Conservation (phyloP, 495 filamentous ascomycete species). For the Aspergillus bridgeri region DNA sequence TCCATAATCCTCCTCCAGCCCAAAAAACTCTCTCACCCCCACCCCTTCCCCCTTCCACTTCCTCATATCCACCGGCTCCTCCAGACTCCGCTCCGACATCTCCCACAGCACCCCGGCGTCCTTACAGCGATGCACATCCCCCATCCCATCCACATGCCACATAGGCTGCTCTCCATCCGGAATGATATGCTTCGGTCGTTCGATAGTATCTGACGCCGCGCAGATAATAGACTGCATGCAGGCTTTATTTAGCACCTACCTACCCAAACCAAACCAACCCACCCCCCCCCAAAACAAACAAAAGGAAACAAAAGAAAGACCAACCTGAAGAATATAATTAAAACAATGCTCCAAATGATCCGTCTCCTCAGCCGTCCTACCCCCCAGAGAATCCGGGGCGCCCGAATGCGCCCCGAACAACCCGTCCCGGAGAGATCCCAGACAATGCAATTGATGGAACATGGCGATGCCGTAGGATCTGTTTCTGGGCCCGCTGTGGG, state of each 20-base stretch:
- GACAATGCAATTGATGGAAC: neutral
- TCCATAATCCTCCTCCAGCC: too few relatives aligned
- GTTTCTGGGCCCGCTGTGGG: neutral
- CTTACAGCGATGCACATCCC: neutral
- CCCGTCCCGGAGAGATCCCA: neutral
- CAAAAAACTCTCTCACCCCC: neutral
- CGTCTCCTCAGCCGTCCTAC: neutral
- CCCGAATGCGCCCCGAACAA: neutral
- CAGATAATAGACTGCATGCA: neutral
- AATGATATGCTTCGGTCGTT: neutral
- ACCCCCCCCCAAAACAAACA: neutral
- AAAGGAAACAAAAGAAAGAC: neutral
- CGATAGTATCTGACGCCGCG: neutral
- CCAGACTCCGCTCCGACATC: neutral
- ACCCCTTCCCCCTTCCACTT: neutral
- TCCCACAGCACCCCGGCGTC: neutral
- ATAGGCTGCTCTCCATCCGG: neutral
- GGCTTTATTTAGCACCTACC: too few relatives aligned
- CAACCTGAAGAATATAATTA: neutral
- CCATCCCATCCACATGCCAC: neutral
- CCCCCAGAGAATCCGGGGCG: too few relatives aligned
- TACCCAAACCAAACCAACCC: too few relatives aligned
- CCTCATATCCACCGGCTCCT: neutral
- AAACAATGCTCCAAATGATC: neutral
- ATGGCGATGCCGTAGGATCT: neutral